Evolutionary conservation across 2,329 filamentous ascomycete species (phyloP), one percentile per base, ranked within the genome.

Genomic region (Pseudogymnoascus sp.): DNA sequence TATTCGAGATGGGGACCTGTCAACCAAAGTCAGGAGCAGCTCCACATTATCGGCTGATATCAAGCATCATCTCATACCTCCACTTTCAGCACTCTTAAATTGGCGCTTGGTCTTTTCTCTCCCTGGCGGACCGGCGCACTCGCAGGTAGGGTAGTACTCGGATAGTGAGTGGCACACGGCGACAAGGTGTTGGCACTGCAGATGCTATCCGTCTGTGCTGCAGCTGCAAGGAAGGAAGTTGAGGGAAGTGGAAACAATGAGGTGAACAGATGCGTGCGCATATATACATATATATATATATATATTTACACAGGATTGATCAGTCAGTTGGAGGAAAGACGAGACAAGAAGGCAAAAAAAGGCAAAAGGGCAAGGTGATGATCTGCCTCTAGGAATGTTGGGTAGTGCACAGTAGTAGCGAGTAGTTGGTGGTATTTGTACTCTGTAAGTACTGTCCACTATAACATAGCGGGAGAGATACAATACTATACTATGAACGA

Each of bases 1-100:
- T 55, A 33, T 55, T 5, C 8, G 28, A n/a, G 8, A 33, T 33
- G 25, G 49, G 49, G 49, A 33, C 49, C 49, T 55, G 49, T 55
- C 49, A 55, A 55, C 49, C 23, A 33, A 55, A 55, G 28, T 55
- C 16, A 55, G 49, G 49, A 55, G 49, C 19, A 55, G 49, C 28
- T 55, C 28, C 49, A 55, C 49, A 33, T 12, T 55, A 55, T 55
- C 49, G 49, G 49, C 49, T 55, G 25, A 55, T 55, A 33, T 55
- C 28, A 33, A 55, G 49, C 28, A 55, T 55, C 49, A 55, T 55
- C 16, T 55, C 39, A 42, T 42, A 55, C 49, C 49, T 55, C 49
- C 28, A 55, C 49, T 55, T 30, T 55, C 25, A 55, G 49, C n/a
- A 19, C 49, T 55, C 49, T 55, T 55, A 55, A 55, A 55, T 33